Conservation (phyloP, 192 early-diverging fungal species). For the Backusella tarrabulga region DNA sequence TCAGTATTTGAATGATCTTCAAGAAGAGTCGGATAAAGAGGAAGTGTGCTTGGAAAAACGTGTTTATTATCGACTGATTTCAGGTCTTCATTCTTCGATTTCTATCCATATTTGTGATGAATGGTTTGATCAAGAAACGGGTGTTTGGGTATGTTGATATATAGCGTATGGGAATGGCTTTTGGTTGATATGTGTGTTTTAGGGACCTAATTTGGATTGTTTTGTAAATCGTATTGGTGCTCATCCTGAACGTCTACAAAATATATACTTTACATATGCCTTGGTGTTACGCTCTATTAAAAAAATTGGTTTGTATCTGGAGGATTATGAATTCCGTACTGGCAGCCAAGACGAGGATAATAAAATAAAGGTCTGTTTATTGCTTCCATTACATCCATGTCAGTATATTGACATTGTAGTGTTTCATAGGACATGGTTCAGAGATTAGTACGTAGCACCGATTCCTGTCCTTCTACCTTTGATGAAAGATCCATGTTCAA, state of each 20-base stretch:
- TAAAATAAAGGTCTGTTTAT: slow-evolving; percentile 42
- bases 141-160: slow-evolving; percentile 70
- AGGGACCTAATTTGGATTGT: slow-evolving; percentile 86
- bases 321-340: slow-evolving; percentile 73
- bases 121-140: slow-evolving; percentile 84
- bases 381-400: neutral
- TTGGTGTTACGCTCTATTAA: slow-evolving; percentile 82
- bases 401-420: neutral
- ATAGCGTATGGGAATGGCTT: neutral
- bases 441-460: slow-evolving; percentile 56
- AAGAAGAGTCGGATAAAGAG: slow-evolving; percentile 49
- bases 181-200: neutral
- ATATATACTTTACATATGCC: slow-evolving; percentile 94
- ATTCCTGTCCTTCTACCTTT: slow-evolving; percentile 77
- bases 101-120: slow-evolving; percentile 98
- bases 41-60: slow-evolving; percentile 80
- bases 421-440: slow-evolving; percentile 50
- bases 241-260: slow-evolving; percentile 90
- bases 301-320: slow-evolving; percentile 78
- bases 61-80: slow-evolving; percentile 75
- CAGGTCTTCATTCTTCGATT: slow-evolving; percentile 93
- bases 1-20: slow-evolving; percentile 49
- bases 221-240: slow-evolving; percentile 85
- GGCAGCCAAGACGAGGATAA: slow-evolving; percentile 56
- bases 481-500: slow-evolving; percentile 88